Evolutionary conservation across 257 asterid species (phyloP).

Genomic region (Hygrophila difformis): DNA sequence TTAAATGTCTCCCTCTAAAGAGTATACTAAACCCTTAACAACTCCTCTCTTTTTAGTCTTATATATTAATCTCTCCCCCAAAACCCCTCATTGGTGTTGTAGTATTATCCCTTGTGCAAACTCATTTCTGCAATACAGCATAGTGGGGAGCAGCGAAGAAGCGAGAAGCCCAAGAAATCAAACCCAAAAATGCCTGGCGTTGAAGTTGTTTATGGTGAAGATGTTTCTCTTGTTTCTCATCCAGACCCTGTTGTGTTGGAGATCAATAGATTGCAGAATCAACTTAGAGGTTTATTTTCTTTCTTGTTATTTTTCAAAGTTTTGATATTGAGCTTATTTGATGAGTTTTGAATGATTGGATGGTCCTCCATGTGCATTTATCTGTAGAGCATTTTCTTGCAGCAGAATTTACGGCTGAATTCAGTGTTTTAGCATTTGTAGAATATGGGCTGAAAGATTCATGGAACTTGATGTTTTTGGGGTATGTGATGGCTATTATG

Average conservation of each 20-base stretch:
- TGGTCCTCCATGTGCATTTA: too few relatives aligned
- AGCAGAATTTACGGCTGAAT: too few relatives aligned
- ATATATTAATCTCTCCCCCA: conserved; percentile 16
- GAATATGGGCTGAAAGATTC: too few relatives aligned
- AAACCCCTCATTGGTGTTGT: conserved; percentile 20
- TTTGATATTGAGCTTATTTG: too few relatives aligned
- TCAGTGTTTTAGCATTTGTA: too few relatives aligned
- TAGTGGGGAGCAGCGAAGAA: conserved; percentile 3
- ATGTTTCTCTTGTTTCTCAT: conserved; percentile 31
- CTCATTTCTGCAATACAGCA: conserved; percentile 14
- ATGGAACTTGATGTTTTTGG: neutral
- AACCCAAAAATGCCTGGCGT: conserved; percentile 35
- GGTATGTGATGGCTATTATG: neutral
- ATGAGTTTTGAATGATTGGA: too few relatives aligned
- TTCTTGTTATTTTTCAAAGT: too few relatives aligned
- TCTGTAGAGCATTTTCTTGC: too few relatives aligned
- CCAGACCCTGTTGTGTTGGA: conserved; percentile 64
- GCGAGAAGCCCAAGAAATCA: conserved; percentile 13
- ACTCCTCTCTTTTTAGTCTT: conserved; percentile 30
- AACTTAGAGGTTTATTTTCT: conserved; percentile 61
- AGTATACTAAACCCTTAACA: conserved; percentile 31
- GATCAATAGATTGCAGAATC: conserved; percentile 60
- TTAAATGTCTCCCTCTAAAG: conserved; percentile 15
- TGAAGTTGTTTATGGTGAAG: conserved; percentile 32
- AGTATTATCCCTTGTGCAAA: neutral